A percentile compares a stretch with the other conserved stretches of the same genome.
Evolutionary conservation across 176 grass and related monocot genomes (phyloP).

Genomic region (Aegilops umbellulata): DNA sequence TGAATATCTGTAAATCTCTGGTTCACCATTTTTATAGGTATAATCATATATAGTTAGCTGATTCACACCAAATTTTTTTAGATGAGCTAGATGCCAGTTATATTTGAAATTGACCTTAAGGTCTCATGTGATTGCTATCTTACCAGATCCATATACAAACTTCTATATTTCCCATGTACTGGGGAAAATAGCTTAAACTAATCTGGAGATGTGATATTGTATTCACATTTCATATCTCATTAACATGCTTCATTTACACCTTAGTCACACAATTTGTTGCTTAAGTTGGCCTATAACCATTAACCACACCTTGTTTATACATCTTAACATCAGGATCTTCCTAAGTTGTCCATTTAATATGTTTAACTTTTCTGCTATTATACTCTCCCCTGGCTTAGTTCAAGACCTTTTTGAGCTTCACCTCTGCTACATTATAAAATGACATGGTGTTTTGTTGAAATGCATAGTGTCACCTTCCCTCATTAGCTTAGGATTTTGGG

Average conservation of each 20-base stretch:
- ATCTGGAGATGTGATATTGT: not conserved
- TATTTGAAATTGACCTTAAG: slow-evolving; percentile 4
- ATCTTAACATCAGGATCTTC: not conserved
- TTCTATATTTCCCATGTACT: not conserved
- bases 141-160: not conserved
- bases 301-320: not conserved
- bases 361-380: not conserved
- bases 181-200: not conserved
- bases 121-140: not conserved
- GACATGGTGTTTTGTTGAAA: not conserved
- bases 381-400: slow-evolving; percentile 11
- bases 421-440: slow-evolving; percentile 4
- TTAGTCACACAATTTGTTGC: not conserved
- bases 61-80: not conserved
- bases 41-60: not conserved
- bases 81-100: not conserved
- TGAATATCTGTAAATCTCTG: slow-evolving; percentile 9
- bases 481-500: not conserved
- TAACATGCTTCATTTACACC: slow-evolving; percentile 9
- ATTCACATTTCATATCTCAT: slow-evolving; percentile 19
- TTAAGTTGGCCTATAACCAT: not conserved
- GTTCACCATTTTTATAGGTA: not conserved
- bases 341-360: not conserved
- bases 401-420: not conserved
- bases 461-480: not conserved